Evolutionary conservation across 1,139 yeast species (phyloP).

Genomic region (Yamadazyma sp.): DNA sequence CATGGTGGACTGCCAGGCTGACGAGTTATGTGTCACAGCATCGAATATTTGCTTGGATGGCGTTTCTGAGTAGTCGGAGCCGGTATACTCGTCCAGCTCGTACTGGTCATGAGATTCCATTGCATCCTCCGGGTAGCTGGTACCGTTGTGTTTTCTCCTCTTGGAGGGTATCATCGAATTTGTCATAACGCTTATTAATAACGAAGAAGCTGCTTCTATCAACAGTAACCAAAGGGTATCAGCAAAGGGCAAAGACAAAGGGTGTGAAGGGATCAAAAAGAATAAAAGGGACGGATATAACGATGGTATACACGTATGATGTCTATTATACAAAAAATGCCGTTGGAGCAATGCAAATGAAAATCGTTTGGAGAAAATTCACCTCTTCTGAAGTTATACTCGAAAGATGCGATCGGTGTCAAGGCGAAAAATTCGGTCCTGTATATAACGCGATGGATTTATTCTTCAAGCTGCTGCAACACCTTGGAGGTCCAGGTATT

Average conservation of each 20-base stretch:
- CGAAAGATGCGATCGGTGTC: conserved; percentile 5
- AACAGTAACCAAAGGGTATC: too few species aligned
- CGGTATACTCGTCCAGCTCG: background rate
- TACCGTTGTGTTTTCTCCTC: conserved; percentile 3
- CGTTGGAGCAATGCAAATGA: too few species aligned
- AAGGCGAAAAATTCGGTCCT: background rate
- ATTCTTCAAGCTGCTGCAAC: conserved; percentile 6
- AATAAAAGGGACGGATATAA: background rate
- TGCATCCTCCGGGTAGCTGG: background rate
- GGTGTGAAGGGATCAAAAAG: too few species aligned
- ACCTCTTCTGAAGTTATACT: conserved; percentile 1
- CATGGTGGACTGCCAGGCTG: conserved; percentile 76
- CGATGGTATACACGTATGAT: background rate
- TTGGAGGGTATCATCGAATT: conserved; percentile 4
- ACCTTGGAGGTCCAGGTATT: conserved; percentile 28
- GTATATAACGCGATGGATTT: background rate
- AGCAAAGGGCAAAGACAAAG: too few species aligned
- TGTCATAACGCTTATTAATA: background rate
- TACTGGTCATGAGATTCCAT: background rate
- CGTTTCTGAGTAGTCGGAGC: conserved; percentile 6
- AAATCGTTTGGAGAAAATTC: too few species aligned
- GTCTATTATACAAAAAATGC: too few species aligned
- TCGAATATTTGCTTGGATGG: conserved; percentile 7
- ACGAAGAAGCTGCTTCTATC: too few species aligned
- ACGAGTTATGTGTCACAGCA: conserved; percentile 12